Evolutionary conservation across 164 flowering plant genomes (phyloP).

Genomic region (Cinnamomum micranthum): DNA sequence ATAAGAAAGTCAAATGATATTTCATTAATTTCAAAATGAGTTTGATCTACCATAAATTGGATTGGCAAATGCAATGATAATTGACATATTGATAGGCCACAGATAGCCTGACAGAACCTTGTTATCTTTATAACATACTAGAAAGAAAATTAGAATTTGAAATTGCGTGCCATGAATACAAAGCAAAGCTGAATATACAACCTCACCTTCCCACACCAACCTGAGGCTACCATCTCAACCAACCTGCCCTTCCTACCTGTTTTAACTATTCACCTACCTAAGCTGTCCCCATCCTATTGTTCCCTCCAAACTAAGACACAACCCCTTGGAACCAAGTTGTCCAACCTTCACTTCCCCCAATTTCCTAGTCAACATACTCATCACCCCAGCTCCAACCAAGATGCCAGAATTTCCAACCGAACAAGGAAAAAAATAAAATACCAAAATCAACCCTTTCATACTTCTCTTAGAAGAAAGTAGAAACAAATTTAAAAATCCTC

Average conservation of each 20-base stretch:
- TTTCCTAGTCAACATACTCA: neutral
- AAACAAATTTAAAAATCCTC: no score
- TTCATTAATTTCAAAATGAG: neutral
- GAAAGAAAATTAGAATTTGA: neutral
- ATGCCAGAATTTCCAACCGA: neutral
- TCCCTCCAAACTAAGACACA: constrained; percentile 13
- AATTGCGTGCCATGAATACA: neutral
- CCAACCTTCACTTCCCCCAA: neutral
- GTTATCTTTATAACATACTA: neutral
- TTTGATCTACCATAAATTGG: neutral
- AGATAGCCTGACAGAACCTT: neutral
- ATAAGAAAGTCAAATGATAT: no score
- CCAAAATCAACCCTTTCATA: no score
- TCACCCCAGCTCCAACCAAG: neutral
- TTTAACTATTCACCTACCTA: neutral
- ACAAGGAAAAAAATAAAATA: no score
- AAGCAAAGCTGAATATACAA: neutral
- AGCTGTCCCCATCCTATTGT: neutral
- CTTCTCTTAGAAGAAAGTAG: no score
- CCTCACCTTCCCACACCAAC: neutral
- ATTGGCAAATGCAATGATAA: neutral
- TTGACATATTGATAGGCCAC: neutral
- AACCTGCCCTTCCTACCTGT: constrained; percentile 5
- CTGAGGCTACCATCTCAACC: constrained; percentile 3
- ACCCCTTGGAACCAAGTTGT: constrained; percentile 16